A percentile compares a stretch with the other conserved stretches of the same genome.
Conservation (phyloP, 1,284 basidiomycete genomes). For the Golubevia pallescens region DNA sequence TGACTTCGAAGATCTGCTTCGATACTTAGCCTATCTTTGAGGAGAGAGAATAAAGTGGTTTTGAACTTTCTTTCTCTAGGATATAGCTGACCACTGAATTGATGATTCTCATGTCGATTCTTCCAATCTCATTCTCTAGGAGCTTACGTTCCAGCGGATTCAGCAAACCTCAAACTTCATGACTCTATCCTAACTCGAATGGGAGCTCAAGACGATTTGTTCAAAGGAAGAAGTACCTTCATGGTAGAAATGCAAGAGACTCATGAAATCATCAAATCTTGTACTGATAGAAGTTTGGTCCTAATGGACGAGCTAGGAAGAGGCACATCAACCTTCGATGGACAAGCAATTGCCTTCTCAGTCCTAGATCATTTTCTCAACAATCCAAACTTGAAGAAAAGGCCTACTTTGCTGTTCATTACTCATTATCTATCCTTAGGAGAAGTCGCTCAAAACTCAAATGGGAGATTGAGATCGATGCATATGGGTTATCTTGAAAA, state of each 20-base stretch:
- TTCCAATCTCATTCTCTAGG: too few relatives aligned
- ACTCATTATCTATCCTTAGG: conserved; percentile 50
- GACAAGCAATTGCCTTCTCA: conserved; percentile 10
- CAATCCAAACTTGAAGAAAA: neutral
- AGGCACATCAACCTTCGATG: conserved; percentile 12
- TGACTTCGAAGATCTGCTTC: too few relatives aligned
- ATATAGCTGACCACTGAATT: neutral
- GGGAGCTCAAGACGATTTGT: conserved; percentile 54
- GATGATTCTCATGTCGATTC: too few relatives aligned
- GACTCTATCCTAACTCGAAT: conserved; percentile 56
- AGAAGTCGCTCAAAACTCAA: conserved; percentile 12
- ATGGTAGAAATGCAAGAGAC: conserved; percentile 59
- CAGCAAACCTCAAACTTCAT: conserved; percentile 33
- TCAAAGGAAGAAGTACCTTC: conserved; percentile 49
- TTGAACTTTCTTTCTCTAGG: neutral
- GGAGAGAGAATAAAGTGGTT: too few relatives aligned
- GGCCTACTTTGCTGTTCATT: conserved; percentile 32
- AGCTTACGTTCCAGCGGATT: conserved; percentile 35
- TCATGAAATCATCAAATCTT: conserved; percentile 36
- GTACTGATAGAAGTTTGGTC: conserved; percentile 23
- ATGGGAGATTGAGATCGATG: conserved; percentile 21
- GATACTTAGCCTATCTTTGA: too few relatives aligned
- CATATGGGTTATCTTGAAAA: conserved; percentile 46
- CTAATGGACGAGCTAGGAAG: conserved; percentile 15
- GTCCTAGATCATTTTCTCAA: conserved; percentile 10